A percentile compares a stretch with the other conserved stretches of the same genome.
These are phyloP conservation scores for Yamadazyma akitaensis DNA, from an alignment of 805 yeast genomes.

Conservation along the genomic window DNA sequence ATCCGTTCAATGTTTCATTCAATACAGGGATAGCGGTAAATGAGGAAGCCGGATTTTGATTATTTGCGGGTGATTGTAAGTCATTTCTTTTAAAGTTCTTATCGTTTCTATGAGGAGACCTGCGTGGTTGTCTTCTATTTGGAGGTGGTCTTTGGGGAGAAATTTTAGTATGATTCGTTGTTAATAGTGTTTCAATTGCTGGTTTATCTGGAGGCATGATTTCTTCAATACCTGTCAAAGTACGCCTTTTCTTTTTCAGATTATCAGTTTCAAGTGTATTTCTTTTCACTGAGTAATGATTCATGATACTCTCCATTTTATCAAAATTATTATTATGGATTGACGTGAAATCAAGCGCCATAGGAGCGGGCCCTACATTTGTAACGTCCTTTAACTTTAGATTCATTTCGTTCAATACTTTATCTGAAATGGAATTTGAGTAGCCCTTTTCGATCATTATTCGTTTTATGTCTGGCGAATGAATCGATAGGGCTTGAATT, in stretches of 20 bases:
- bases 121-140: neutral
- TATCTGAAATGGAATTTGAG: constrained; percentile 44
- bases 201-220: constrained; percentile 11
- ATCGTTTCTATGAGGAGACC: neutral
- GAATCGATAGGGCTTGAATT: constrained; percentile 29
- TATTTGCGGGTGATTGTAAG: neutral
- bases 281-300: constrained; percentile 44
- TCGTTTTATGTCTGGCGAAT: constrained; percentile 26
- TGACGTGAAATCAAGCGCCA: neutral
- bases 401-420: constrained; percentile 46
- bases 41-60: too few species aligned
- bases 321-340: constrained; percentile 26
- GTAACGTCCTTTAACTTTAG: constrained; percentile 18
- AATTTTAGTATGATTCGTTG: neutral
- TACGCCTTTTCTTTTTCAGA: constrained; percentile 26
- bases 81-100: neutral
- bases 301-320: constrained; percentile 48
- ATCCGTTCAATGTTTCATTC: neutral
- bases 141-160: neutral
- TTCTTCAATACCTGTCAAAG: constrained; percentile 42
- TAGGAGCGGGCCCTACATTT: constrained; percentile 10
- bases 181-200: neutral
- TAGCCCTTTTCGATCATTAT: constrained; percentile 44
- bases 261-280: neutral
- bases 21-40: neutral